Evolutionary conservation across 805 yeast genomes (phyloP), one percentile per base, ranked within the genome.

Genomic region (Saccharomycopsis fodiens): DNA sequence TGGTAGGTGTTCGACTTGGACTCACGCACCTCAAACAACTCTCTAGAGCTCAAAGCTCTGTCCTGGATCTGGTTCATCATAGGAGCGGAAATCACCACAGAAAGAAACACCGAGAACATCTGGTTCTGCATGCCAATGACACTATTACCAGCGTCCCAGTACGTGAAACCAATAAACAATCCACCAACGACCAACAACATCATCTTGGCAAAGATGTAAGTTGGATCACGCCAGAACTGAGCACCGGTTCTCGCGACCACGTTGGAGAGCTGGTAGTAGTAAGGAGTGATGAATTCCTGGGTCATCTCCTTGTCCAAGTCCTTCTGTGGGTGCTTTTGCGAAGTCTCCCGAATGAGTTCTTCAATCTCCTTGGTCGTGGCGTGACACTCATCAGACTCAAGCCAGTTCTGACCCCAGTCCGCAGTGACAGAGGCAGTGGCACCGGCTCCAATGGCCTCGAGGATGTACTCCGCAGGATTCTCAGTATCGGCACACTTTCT

Each of bases 401-500:
- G 55, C 91, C 91, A 83, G 3, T 72, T 68, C 15, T 74, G 72
- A 57, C 68, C 67, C 84, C 85, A 83, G 59, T 83, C 79, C 35
- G 64, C 68, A 13, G 63, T 60, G 4, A 67, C 72, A 30, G 61
- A 52, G 2, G 82, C 78, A 32, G 83, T 79, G 2, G 86, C 85
- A 54, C 87, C 88, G n/a, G 86, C 86, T 35, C 87, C 86, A 59
- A 83, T 79, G n/a, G 73, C 74, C 51, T 79, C 82, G 50, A 82
- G 65, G 57, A 82, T 73, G 63, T 80, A 82, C 59, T 81, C 88
- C n/a, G 88, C 88, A 1, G 88, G 87, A 52, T 82, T 82, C 42
- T 78, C 86, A 16, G 54, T 54, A 21, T 61, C 61, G 2, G 61
- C 63, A 63, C 88, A 82, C 43, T 70, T 69, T 54, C 81, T 72